Evolutionary conservation across 2,329 filamentous ascomycete species (phyloP).

Genomic region (Dendrostoma leiphaemia): DNA sequence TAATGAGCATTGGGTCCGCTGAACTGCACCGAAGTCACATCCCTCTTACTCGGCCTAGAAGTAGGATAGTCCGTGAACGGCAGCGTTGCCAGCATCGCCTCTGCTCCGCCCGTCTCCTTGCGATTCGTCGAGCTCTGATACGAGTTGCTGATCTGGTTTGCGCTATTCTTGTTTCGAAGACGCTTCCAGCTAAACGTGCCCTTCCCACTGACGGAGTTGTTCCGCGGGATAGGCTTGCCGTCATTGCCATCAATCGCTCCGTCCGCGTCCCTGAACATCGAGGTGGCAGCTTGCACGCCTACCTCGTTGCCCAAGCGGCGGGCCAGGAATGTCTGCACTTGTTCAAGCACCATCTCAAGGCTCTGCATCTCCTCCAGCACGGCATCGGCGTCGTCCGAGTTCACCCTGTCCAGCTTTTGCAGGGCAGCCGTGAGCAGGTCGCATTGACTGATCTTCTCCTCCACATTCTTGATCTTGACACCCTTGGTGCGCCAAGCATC

Average conservation of each 20-base stretch:
- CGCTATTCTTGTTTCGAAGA: slow-evolving; percentile 84
- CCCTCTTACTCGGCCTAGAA: slow-evolving; percentile 68
- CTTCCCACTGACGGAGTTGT: slow-evolving; percentile 67
- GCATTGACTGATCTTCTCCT: slow-evolving; percentile 92
- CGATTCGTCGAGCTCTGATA: slow-evolving; percentile 45
- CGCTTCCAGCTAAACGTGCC: slow-evolving; percentile 88
- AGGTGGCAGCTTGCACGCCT: slow-evolving; percentile 71
- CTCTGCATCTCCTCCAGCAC: slow-evolving; percentile 92
- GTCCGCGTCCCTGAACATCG: slow-evolving; percentile 70
- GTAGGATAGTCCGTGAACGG: slow-evolving; percentile 71
- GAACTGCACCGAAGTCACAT: slow-evolving; percentile 67
- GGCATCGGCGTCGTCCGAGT: slow-evolving; percentile 87
- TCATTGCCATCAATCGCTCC: slow-evolving; percentile 38
- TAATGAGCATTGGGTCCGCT: slow-evolving; percentile 85
- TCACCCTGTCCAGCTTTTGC: slow-evolving; percentile 76
- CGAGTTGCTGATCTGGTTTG: slow-evolving; percentile 52
- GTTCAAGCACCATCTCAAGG: slow-evolving; percentile 81
- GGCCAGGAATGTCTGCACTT: slow-evolving; percentile 71
- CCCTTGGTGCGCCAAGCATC: slow-evolving; percentile 94
- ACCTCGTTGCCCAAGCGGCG: slow-evolving; percentile 95
- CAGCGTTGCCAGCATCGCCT: slow-evolving; percentile 58
- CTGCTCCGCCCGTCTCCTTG: slow-evolving; percentile 37
- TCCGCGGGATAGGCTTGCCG: slow-evolving; percentile 48
- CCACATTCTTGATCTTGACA: slow-evolving; percentile 85
- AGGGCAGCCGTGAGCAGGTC: slow-evolving; percentile 88